phyloP scores from a whole-genome alignment of 2,329 filamentous ascomycete species.

The Alternaria infectoria region DNA sequence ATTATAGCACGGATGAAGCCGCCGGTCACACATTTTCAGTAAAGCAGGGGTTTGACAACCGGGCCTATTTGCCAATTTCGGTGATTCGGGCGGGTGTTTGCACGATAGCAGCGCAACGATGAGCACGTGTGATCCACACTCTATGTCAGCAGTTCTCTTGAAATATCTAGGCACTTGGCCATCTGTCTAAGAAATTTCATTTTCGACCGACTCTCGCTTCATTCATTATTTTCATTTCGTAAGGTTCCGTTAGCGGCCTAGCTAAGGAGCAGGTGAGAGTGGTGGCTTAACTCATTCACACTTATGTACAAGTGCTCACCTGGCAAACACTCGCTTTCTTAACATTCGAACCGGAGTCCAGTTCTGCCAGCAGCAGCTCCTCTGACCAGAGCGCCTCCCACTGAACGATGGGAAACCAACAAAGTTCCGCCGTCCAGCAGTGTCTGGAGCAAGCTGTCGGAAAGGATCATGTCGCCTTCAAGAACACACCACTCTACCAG shows the following conservation, averaged over 20 bases:
- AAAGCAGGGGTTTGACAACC: background rate
- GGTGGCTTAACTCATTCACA: background rate
- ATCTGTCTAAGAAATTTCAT: background rate
- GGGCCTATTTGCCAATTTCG: background rate
- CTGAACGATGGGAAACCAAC: conserved; percentile 38
- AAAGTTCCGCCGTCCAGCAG: conserved; percentile 34
- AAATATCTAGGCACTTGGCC: background rate
- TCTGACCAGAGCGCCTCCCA: background rate
- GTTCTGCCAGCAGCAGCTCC: background rate
- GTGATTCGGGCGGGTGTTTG: conserved; percentile 6
- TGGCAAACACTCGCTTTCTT: background rate
- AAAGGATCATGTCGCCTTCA: conserved; percentile 29
- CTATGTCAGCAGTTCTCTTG: background rate
- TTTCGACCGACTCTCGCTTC: background rate
- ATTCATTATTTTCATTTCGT: background rate
- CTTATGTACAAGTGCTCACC: background rate
- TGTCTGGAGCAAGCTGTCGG: conserved; percentile 40
- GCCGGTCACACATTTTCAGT: background rate
- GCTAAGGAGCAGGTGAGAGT: background rate
- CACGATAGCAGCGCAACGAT: background rate
- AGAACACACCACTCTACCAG: conserved; percentile 36
- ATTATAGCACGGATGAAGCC: background rate
- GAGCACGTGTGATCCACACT: background rate
- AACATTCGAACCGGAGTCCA: background rate
- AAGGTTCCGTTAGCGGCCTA: background rate